Conservation (phyloP, 352 stramenopile genomes). For the Peronospora belbahrii region DNA sequence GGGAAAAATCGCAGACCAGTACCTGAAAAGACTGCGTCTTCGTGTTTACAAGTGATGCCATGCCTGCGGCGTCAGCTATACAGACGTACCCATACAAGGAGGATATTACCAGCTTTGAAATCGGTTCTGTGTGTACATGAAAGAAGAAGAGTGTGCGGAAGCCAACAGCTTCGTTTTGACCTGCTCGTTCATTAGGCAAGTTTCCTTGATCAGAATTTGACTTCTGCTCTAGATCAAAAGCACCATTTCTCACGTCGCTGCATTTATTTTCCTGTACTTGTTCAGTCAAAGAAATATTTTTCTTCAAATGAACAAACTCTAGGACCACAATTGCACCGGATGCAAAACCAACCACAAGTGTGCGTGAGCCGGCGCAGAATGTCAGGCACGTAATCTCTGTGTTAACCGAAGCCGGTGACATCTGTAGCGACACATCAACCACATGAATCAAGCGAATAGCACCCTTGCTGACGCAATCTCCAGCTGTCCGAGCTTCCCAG, state of each 20-base stretch:
- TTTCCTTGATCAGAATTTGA: not conserved
- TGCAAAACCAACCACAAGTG: constrained; percentile 43
- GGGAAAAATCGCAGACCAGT: constrained; percentile 45
- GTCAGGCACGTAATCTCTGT: constrained; percentile 34
- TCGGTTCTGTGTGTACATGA: constrained; percentile 52
- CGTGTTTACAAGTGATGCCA: constrained; percentile 52
- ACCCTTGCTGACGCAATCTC: constrained; percentile 46
- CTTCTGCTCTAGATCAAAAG: not conserved
- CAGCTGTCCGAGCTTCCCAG: constrained; percentile 47
- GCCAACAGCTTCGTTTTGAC: constrained; percentile 19
- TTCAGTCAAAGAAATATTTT: not conserved
- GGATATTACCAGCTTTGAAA: constrained; percentile 42
- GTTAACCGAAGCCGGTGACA: constrained; percentile 27
- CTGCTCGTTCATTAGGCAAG: not conserved
- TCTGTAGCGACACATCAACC: constrained; percentile 32
- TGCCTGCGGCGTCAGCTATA: constrained; percentile 45
- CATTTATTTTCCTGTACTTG: not conserved
- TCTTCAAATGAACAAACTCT: constrained; percentile 28
- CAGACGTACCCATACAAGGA: constrained; percentile 43
- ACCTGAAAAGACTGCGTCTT: constrained; percentile 46
- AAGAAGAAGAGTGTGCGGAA: constrained; percentile 45
- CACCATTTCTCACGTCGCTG: not conserved
- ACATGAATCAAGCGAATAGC: constrained; percentile 48
- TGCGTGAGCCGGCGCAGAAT: constrained; percentile 42
- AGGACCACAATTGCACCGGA: constrained; percentile 51